These are phyloP conservation scores for Phaeoacremonium minimum DNA, from an alignment of 2,329 filamentous ascomycete species.

Conservation along the genomic window DNA sequence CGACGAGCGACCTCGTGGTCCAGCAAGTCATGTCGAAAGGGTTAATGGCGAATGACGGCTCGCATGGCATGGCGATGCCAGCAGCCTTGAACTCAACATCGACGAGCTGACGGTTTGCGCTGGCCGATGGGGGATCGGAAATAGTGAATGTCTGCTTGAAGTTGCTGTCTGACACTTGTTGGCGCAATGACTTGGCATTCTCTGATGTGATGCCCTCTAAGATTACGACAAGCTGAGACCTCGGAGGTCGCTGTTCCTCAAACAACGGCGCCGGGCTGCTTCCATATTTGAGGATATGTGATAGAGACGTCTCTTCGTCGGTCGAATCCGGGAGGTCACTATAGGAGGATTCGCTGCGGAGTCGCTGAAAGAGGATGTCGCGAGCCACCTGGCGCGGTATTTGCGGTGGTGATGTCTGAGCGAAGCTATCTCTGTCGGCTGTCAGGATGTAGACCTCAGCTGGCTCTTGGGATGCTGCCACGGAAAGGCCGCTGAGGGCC, in stretches of 20 bases:
- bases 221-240: conserved; percentile 52
- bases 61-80: conserved; percentile 32
- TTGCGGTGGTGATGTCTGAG: conserved; percentile 27
- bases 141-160: conserved; percentile 45
- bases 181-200: conserved; percentile 34
- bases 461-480: conserved; percentile 29
- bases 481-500: conserved; percentile 21
- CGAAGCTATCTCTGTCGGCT: conserved; percentile 22
- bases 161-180: conserved; percentile 28
- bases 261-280: conserved; percentile 49
- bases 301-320: conserved; percentile 44
- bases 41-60: conserved; percentile 32
- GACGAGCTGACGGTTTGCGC: conserved; percentile 36
- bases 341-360: conserved; percentile 41
- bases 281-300: conserved; percentile 57
- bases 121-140: conserved; percentile 35
- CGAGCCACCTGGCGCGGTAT: conserved; percentile 51
- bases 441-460: conserved; percentile 53
- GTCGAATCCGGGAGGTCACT: conserved; percentile 40
- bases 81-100: conserved; percentile 33
- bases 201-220: conserved; percentile 50
- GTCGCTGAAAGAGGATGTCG: conserved; percentile 55
- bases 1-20: conserved; percentile 34
- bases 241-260: conserved; percentile 28
- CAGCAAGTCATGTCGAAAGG: conserved; percentile 40